Evolutionary conservation across 306 rosid species (phyloP), one percentile per base, ranked within the genome.

Genomic region (Cucurbita ficifolia): DNA sequence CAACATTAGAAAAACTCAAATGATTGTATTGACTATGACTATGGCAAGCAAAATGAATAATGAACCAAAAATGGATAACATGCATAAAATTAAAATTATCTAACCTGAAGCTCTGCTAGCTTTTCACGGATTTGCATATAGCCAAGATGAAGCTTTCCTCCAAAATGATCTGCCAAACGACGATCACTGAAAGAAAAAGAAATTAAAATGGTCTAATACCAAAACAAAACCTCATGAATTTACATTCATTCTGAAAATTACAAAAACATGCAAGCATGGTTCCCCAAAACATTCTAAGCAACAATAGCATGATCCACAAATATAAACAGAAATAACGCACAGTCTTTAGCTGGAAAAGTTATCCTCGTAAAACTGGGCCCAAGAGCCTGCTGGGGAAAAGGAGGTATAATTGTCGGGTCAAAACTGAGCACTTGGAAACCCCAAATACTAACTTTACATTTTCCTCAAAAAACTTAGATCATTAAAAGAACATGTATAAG

Each of bases 321-420:
- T 88, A 88, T 79, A 83, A 89, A 91, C 84, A 92, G 84, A 87
- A 86, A 86, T 89, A 90, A 95, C 99, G 96, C 99, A 91, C 97
- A 91, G 92, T 95, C 96, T 89, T 87, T 91, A 95, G 99, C 97
- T 81, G 99, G 96, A 95, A 88, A 89, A 95, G 97, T 91, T 89
- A 91, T 95, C 99, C 97, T 82, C 97, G 97, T 88, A 95, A 87
- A 91, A 91, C 93, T 89, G 86, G 99, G 96, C 93, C 86, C 96
- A 91, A 95, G 86, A 91, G 99, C 96, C 96, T 95, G 99, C 99
- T 95, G 99, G 97, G 88, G 90, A 95, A 92, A 95, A 95, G 96
- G 98, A 92, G 99, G 99, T 87, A 91, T 89, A 83, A 91, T 89
- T 79, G 87, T 77, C 80, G 85, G 99, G 91, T 95, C 96, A 95